Base-by-base conservation (phyloP, 2,329 filamentous ascomycete genomes). In the Nakataea oryzae region DNA sequence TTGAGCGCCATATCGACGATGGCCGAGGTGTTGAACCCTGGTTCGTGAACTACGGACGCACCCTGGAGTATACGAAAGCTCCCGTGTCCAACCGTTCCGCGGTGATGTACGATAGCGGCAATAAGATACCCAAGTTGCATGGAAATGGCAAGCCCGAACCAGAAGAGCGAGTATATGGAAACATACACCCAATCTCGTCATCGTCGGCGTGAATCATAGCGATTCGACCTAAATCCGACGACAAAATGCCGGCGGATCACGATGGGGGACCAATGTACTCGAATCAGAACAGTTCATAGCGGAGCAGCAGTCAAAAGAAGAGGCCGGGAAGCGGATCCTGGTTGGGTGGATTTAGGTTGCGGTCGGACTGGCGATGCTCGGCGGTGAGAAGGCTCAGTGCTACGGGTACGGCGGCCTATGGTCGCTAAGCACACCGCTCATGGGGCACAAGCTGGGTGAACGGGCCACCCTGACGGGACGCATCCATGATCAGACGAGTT, bases 1-100 rank as follows among this genome's bases (percentile, higher is more conserved):
- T 8, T 83, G 74, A 78, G 47, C 58, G 27, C 41, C 21, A 11
- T n/a, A 9, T 24, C 8, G 21, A 24, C 41, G 1, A n/a, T n/a
- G n/a, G n/a, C n/a, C 21, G 9, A n/a, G 3, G 8, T 50, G n/a
- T 50, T 24, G 21, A 24, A 24, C 8, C 41, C 21, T n/a, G 21
- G 41, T n/a, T 47, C 5, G 21, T 50, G 41, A n/a, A 24, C 21
- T 7, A n/a, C 21, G 41, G 30, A 0, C 21, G 7, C 21, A n/a
- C 3, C 5, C 8, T 9, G 41, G 41, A 50, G 21, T 24, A 24
- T 9, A n/a, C 1, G 17, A 0, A n/a, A 50, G 17, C 21, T 11
- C 8, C 21, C 41, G 41, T n/a, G 8, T 50, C 41, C 24, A 24
- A 50, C 41, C 2, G 41, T 6, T 6, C 21, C 41, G 1, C 11